These are phyloP conservation scores for Backusella mclennaniae DNA, from an alignment of 192 early-diverging fungal genomes.

Conservation along the genomic window DNA sequence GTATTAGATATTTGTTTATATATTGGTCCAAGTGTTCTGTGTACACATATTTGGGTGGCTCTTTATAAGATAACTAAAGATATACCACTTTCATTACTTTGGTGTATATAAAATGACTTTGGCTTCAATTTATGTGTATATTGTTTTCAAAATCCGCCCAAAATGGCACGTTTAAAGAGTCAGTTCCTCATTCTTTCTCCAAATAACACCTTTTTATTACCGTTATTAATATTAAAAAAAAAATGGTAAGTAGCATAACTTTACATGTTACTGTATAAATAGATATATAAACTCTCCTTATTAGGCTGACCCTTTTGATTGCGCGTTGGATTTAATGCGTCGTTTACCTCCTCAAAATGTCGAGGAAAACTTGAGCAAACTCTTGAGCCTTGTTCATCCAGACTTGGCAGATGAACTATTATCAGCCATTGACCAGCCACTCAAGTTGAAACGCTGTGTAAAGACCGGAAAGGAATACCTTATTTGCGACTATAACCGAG, in stretches of 20 bases:
- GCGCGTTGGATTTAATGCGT: conserved; percentile 96
- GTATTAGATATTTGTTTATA: too few relatives aligned
- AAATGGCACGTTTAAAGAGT: too few relatives aligned
- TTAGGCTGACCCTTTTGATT: conserved; percentile 57
- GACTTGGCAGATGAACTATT: conserved; percentile 90
- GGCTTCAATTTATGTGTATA: too few relatives aligned
- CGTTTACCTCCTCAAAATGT: conserved; percentile 91
- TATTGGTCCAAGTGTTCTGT: too few relatives aligned
- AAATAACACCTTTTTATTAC: not conserved
- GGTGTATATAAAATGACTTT: too few relatives aligned
- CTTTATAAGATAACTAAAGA: too few relatives aligned
- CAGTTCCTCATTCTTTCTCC: not conserved
- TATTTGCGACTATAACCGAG: conserved; percentile 95
- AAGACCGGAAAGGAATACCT: conserved; percentile 81
- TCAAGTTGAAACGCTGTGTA: conserved; percentile 71
- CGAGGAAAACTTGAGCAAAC: conserved; percentile 80
- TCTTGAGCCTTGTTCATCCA: conserved; percentile 76
- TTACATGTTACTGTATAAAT: not conserved
- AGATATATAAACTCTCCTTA: not conserved
- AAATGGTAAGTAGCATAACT: not conserved
- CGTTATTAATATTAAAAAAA: not conserved
- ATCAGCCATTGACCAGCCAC: conserved; percentile 89
- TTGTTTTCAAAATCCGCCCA: not conserved
- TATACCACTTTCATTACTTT: too few relatives aligned
- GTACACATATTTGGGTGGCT: too few relatives aligned